Percentiles rank a stretch among this genome's conserved stretches.
Conservation (phyloP, 2,329 filamentous ascomycete genomes). For the Diaporthe humulicola region DNA sequence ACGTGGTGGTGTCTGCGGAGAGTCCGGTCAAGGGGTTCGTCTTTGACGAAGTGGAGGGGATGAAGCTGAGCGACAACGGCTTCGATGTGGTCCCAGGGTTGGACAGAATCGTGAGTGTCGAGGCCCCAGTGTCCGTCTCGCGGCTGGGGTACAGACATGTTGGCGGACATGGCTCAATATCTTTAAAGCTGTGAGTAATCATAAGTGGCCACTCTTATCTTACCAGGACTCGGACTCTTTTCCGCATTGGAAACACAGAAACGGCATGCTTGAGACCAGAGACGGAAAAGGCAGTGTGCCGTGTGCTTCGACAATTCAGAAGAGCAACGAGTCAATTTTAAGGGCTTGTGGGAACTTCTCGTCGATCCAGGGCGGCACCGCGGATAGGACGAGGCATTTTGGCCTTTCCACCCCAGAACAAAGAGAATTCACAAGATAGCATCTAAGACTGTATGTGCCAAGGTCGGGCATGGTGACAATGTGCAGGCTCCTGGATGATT, state of each 20-base stretch:
- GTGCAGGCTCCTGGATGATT: neutral
- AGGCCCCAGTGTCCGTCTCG: neutral
- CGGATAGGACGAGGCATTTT: neutral
- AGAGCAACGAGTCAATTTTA: neutral
- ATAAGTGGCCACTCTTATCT: neutral
- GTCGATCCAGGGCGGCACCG: no score
- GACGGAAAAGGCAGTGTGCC: no score
- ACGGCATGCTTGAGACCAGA: neutral
- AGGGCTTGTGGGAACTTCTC: neutral
- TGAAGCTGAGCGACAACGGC: slow-evolving; percentile 67
- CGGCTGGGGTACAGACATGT: neutral
- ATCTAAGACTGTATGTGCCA: neutral
- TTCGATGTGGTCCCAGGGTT: slow-evolving; percentile 68
- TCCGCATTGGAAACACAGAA: neutral
- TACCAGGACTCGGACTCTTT: neutral
- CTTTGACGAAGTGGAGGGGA: slow-evolving; percentile 60
- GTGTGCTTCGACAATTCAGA: neutral
- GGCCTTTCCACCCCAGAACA: no score
- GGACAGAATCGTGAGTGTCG: slow-evolving; percentile 1
- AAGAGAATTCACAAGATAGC: neutral
- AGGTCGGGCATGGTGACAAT: neutral
- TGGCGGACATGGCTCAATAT: neutral
- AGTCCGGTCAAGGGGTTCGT: slow-evolving; percentile 70
- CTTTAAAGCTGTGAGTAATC: neutral
- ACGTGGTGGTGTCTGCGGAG: slow-evolving; percentile 51